These are phyloP conservation scores for Talaromyces sp. DNA, from an alignment of 2,329 filamentous ascomycete genomes.

Conservation along the genomic window DNA sequence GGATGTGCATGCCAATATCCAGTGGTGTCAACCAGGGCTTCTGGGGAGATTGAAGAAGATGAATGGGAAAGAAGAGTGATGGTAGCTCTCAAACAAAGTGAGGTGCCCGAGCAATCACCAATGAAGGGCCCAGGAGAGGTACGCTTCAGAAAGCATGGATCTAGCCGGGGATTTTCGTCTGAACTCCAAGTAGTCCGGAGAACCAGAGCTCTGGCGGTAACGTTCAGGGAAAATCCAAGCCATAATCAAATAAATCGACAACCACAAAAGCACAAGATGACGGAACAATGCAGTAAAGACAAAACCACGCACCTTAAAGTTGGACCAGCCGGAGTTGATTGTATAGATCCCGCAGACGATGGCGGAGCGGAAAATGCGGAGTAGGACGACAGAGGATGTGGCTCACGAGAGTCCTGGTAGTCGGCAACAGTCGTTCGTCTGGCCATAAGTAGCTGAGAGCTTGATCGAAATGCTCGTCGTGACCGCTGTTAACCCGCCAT, in stretches of 20 bases:
- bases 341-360: conserved; percentile 24
- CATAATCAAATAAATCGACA: not conserved
- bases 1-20: not conserved
- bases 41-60: not conserved
- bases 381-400: conserved; percentile 33
- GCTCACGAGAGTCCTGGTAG: conserved; percentile 43
- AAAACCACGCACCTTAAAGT: conserved; percentile 34
- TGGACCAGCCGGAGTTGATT: conserved; percentile 24
- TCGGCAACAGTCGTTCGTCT: conserved; percentile 44
- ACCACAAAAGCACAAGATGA: not conserved
- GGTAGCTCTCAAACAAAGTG: not conserved
- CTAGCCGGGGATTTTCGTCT: not conserved
- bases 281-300: not conserved
- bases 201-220: not conserved
- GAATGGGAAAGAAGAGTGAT: not conserved
- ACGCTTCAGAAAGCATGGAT: conserved; percentile 4
- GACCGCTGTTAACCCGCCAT: conserved; percentile 44
- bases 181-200: not conserved
- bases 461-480: conserved; percentile 32
- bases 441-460: conserved; percentile 44
- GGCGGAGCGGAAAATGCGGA: conserved; percentile 30
- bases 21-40: not conserved
- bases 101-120: conserved; percentile 11
- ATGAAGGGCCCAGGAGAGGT: not conserved
- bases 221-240: not conserved